Evolutionary conservation across 2,329 filamentous ascomycete species (phyloP).

Genomic region (Apiospora phragmitis): DNA sequence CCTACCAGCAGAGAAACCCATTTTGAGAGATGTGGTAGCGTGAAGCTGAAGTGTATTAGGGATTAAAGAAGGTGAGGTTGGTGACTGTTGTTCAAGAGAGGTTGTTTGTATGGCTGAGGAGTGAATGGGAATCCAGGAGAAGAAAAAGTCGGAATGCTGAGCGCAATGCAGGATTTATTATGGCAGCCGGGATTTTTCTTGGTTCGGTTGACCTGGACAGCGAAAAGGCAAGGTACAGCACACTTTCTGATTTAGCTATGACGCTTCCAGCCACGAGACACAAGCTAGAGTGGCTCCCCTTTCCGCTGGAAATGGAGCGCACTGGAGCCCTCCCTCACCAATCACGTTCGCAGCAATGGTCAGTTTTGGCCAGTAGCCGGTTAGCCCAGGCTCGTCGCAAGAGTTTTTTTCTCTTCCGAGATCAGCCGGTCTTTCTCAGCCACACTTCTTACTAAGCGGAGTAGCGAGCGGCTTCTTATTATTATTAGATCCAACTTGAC

Average conservation of each 20-base stretch:
- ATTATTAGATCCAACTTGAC: neutral
- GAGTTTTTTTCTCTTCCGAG: slow-evolving; percentile 1
- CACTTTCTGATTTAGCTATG: slow-evolving; percentile 1
- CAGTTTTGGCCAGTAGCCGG: neutral
- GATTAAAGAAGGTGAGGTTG: slow-evolving; percentile 23
- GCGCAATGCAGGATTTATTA: slow-evolving; percentile 9
- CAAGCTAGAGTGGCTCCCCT: slow-evolving; percentile 1
- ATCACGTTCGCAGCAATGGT: neutral
- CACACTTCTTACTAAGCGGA: neutral
- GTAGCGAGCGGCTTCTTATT: neutral
- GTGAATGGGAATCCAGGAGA: slow-evolving; percentile 7
- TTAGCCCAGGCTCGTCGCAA: neutral
- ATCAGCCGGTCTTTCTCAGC: slow-evolving; percentile 1
- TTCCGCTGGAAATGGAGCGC: neutral
- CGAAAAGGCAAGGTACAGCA: neutral
- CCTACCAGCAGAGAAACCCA: slow-evolving; percentile 47
- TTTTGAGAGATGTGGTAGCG: slow-evolving; percentile 38
- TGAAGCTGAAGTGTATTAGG: slow-evolving; percentile 31
- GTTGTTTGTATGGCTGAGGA: neutral
- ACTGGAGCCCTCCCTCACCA: neutral
- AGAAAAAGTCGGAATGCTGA: slow-evolving; percentile 14
- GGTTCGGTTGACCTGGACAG: neutral
- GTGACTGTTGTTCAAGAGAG: slow-evolving; percentile 11
- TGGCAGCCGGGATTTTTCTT: slow-evolving; percentile 4
- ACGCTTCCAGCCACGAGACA: slow-evolving; percentile 11